Base-by-base conservation (phyloP, 1,284 basidiomycete species). In the Coniferiporia sulphurascens region DNA sequence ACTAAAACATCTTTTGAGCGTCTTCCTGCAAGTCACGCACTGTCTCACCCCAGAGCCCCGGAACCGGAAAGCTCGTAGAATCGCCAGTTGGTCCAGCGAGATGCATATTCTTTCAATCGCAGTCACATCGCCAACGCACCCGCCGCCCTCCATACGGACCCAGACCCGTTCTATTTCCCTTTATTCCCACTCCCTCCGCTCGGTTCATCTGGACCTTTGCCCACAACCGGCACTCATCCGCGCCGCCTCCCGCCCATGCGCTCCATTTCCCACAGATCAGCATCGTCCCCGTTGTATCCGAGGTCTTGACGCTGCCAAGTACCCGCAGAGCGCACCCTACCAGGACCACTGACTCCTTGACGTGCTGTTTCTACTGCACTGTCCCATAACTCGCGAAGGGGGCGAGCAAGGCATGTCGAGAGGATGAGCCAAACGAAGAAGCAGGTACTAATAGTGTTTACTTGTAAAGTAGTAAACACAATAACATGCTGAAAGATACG, bases 221-320 rank as follows among this genome's bases (percentile, higher is more conserved):
- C 44, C 3, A 7, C 52, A 15, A 3, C 27, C 46, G 44, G 36
- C 32, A 19, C 34, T 48, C 49, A 51, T 6, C 59, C 55, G 4
- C 56, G 44, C 21, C 59, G 52, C 36, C n/a, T n/a, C n/a, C n/a
- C n/a, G n/a, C 51, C 52, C 13, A 62, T 19, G 36, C 36, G 19
- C 38, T 62, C 60, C 60, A 62, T 58, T 45, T 62, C 60, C 56
- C 56, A 62, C 4, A 58, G 43, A n/a, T 55, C 60, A 10, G 46
- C 17, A 55, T 62, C 52, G 22, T 58, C 56, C n/a, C 52, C 46
- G n/a, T n/a, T n/a, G 51, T 49, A 58, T 32, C 60, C 60, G 17
- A 62, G 36, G 13, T 62, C 60, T 1, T 48, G 55, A 48, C 60
- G 48, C 32, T 52, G 41, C 19, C 56, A 45, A 10, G 35, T 50